Percentiles rank a stretch among this genome's conserved stretches.
Evolutionary conservation across 805 yeast genomes (phyloP).

Genomic region (Pichia nakasei): DNA sequence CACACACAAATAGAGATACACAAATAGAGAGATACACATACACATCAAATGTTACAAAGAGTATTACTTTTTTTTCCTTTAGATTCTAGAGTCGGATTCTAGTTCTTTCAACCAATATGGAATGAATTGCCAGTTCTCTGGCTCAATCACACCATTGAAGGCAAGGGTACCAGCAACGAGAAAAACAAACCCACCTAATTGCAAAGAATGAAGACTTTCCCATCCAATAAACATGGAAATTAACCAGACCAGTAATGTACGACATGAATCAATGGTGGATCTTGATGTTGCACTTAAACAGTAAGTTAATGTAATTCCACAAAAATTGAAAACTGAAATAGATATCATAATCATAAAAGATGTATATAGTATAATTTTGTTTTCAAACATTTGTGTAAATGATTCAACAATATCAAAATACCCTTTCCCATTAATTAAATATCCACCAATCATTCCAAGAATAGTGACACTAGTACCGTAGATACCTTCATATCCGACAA

Average conservation of each 20-base stretch:
- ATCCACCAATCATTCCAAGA: constrained; percentile 35
- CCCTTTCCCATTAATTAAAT: constrained; percentile 38
- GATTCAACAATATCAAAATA: constrained; percentile 49
- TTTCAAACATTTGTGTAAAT: constrained; percentile 38
- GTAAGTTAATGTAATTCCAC: constrained; percentile 63
- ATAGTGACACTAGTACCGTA: constrained; percentile 47
- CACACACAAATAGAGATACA: no score
- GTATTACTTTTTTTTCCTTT: no score
- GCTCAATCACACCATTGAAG: constrained; percentile 60
- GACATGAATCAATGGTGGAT: constrained; percentile 69
- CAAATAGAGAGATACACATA: neutral
- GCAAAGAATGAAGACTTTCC: constrained; percentile 60
- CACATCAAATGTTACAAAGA: neutral
- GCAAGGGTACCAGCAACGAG: constrained; percentile 66
- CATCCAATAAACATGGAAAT: constrained; percentile 64
- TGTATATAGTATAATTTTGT: constrained; percentile 36
- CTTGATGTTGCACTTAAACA: constrained; percentile 66
- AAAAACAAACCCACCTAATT: constrained; percentile 52
- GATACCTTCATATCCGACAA: constrained; percentile 70
- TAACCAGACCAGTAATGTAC: constrained; percentile 70
- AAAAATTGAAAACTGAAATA: constrained; percentile 62
- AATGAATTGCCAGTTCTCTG: constrained; percentile 38
- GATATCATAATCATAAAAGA: constrained; percentile 63
- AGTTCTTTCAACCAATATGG: constrained; percentile 37
- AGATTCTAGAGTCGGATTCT: constrained; percentile 7